Conservation (phyloP, 192 early-diverging fungal species). For the Mortierella hygrophila region DNA sequence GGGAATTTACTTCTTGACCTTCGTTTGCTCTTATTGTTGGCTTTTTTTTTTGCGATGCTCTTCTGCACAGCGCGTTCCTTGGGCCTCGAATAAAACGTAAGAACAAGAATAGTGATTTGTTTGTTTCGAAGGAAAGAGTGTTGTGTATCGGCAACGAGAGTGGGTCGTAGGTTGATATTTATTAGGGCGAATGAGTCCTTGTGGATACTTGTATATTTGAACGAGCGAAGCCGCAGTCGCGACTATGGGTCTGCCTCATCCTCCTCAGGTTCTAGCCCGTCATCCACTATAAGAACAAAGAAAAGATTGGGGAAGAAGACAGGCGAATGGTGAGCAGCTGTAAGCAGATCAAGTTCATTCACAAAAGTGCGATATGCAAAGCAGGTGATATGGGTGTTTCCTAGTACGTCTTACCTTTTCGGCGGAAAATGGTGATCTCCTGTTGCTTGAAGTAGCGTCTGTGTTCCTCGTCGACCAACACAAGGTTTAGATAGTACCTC, state of each 20-base stretch:
- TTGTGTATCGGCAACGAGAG: too few relatives aligned
- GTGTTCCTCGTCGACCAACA: slow-evolving; percentile 98
- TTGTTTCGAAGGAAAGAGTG: background rate
- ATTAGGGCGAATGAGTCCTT: background rate
- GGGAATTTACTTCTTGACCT: background rate
- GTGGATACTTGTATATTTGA: background rate
- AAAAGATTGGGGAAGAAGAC: background rate
- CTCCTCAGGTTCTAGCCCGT: slow-evolving; percentile 41
- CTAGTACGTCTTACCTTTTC: slow-evolving; percentile 52
- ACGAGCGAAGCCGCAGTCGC: background rate
- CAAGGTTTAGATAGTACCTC: slow-evolving; percentile 96
- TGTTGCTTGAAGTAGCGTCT: slow-evolving; percentile 99
- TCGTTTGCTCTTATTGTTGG: slow-evolving; percentile 1
- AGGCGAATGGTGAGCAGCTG: background rate
- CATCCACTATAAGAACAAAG: slow-evolving; percentile 20
- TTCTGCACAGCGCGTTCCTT: background rate
- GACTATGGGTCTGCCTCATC: slow-evolving; percentile 17
- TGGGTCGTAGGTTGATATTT: background rate
- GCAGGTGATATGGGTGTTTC: background rate
- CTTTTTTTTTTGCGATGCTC: background rate
- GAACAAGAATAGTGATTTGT: background rate
- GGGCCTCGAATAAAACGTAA: background rate
- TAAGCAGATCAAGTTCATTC: background rate
- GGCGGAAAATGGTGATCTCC: slow-evolving; percentile 89
- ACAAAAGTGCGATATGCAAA: background rate